These are phyloP conservation scores for Diaporthe australafricana DNA, from an alignment of 2,329 filamentous ascomycete species.

Conservation along the genomic window DNA sequence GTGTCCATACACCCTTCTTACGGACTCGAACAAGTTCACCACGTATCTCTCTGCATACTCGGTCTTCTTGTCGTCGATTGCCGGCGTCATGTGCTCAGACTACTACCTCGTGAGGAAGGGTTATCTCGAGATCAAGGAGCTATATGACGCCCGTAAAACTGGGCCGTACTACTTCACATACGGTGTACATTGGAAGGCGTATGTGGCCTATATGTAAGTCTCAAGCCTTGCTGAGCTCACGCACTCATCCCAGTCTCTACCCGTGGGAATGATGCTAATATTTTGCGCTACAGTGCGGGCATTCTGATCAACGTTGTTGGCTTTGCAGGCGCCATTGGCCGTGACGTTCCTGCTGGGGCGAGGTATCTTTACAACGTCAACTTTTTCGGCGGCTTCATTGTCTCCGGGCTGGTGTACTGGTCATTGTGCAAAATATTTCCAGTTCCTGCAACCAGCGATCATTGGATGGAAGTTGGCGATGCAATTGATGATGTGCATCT, in stretches of 20 bases:
- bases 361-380: slow-evolving; percentile 91
- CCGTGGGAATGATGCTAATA: not conserved
- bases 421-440: slow-evolving; percentile 75
- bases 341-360: slow-evolving; percentile 78
- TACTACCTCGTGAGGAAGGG: slow-evolving; percentile 89
- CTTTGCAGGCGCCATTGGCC: slow-evolving; percentile 84
- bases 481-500: slow-evolving; percentile 66
- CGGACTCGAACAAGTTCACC: slow-evolving; percentile 83
- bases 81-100: slow-evolving; percentile 89
- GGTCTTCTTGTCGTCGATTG: slow-evolving; percentile 93
- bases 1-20: slow-evolving; percentile 87
- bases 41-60: slow-evolving; percentile 93
- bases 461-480: slow-evolving; percentile 82
- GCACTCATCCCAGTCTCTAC: not conserved
- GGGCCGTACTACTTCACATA: slow-evolving; percentile 80
- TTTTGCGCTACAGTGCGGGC: slow-evolving; percentile 57
- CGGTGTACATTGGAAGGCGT: slow-evolving; percentile 87
- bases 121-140: slow-evolving; percentile 80
- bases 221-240: too few relatives aligned
- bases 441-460: slow-evolving; percentile 78
- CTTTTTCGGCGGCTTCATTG: slow-evolving; percentile 86
- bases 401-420: slow-evolving; percentile 77
- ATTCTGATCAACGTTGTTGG: slow-evolving; percentile 93
- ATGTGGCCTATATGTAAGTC: slow-evolving; percentile 76
- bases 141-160: slow-evolving; percentile 77